Evolutionary conservation across 169 alveolate species (phyloP).

Genomic region (Plasmodium gonderi): DNA sequence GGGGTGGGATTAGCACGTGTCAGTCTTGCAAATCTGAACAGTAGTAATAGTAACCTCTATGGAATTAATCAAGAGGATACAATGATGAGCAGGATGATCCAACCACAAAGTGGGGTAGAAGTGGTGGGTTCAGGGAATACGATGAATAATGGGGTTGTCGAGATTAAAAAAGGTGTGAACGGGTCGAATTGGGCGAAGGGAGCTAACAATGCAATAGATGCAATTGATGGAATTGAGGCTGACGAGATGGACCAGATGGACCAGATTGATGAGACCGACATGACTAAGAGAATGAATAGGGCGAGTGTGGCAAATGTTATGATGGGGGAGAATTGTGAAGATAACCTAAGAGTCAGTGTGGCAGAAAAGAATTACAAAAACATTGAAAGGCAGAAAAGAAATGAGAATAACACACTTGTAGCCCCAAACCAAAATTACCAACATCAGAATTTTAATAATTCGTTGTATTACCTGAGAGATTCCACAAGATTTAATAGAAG

Average conservation of each 20-base stretch:
- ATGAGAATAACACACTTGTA: not conserved
- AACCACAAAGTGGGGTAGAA: not conserved
- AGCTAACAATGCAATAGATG: not conserved
- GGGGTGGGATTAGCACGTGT: not conserved
- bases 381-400: not conserved
- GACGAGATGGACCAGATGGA: too few species aligned
- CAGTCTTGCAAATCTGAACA: not conserved
- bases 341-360: not conserved
- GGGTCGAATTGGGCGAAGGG: too few species aligned
- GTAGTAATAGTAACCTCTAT: not conserved
- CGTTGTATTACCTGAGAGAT: not conserved
- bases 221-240: too few species aligned
- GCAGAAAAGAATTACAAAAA: not conserved
- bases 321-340: too few species aligned
- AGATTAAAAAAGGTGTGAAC: not conserved
- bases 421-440: not conserved
- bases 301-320: too few species aligned
- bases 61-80: not conserved
- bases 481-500: not conserved
- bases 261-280: too few species aligned
- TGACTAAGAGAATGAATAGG: too few species aligned
- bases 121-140: not conserved
- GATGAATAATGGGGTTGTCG: too few species aligned
- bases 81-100: slow-evolving; percentile 6
- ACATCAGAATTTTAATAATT: not conserved